Percentiles rank a stretch among this genome's conserved stretches.
phyloP scores from a whole-genome alignment of 768 basidiomycete species.

The Leccinum rimulosum region DNA sequence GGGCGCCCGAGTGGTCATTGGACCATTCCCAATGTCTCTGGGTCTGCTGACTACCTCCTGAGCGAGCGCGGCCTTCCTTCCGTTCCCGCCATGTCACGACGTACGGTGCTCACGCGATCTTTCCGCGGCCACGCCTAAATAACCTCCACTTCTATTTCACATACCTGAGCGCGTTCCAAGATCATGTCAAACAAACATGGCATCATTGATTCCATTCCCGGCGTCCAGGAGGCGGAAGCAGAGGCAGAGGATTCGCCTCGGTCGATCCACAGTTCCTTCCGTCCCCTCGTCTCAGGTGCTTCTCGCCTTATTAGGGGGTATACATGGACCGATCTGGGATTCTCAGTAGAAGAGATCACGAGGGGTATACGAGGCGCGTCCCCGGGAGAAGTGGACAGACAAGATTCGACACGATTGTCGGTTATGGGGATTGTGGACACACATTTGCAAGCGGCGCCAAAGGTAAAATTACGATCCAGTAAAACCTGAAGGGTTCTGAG shows the following conservation, averaged over 20 bases:
- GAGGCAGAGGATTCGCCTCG: conserved; percentile 6
- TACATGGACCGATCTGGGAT: conserved; percentile 2
- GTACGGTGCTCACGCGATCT: too few relatives aligned
- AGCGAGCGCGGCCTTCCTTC: too few relatives aligned
- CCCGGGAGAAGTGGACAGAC: conserved; percentile 47
- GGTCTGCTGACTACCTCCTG: too few relatives aligned
- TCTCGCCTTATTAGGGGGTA: background rate
- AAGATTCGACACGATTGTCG: conserved; percentile 55
- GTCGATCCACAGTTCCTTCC: conserved; percentile 3
- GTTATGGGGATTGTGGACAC: conserved; percentile 63
- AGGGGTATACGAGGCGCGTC: conserved; percentile 33
- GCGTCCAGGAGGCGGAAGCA: background rate
- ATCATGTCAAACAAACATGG: too few relatives aligned
- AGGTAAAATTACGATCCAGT: background rate
- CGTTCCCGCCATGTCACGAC: too few relatives aligned
- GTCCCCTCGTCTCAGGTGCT: background rate
- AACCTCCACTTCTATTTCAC: too few relatives aligned
- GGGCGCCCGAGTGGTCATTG: too few relatives aligned
- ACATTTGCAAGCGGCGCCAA: conserved; percentile 52
- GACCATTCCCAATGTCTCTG: too few relatives aligned
- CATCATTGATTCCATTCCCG: background rate
- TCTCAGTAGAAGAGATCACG: conserved; percentile 11
- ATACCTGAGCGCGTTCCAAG: too few relatives aligned
- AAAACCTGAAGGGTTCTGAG: too few relatives aligned
- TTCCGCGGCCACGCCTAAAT: too few relatives aligned